A percentile compares a stretch with the other conserved stretches of the same genome.
Conservation (phyloP, 1,139 yeast genomes). For the Suhomyces coccinellae region DNA sequence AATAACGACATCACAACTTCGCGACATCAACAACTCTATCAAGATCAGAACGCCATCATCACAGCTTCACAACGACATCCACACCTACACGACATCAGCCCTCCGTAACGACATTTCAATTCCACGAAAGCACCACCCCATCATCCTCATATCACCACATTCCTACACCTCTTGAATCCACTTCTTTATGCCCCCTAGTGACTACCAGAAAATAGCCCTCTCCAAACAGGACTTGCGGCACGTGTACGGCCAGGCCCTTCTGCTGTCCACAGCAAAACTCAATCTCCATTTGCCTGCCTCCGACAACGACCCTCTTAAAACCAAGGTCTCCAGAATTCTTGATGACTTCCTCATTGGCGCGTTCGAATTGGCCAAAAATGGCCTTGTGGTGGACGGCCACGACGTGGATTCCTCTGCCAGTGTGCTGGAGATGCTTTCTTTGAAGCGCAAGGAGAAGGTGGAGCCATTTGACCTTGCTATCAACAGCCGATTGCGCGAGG, state of each 20-base stretch:
- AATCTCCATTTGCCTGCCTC: constrained; percentile 50
- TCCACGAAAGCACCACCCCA: no score
- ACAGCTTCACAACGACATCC: no score
- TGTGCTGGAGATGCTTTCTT: constrained; percentile 28
- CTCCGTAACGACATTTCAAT: no score
- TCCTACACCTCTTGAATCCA: not conserved
- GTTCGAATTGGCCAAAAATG: constrained; percentile 53
- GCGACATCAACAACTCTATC: not conserved
- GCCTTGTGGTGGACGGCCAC: constrained; percentile 52
- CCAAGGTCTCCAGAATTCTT: constrained; percentile 44
- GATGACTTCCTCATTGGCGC: constrained; percentile 47
- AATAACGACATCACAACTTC: constrained; percentile 1
- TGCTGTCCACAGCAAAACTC: constrained; percentile 42
- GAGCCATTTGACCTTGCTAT: constrained; percentile 66
- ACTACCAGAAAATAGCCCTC: constrained; percentile 42
- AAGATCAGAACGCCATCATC: no score
- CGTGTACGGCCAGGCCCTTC: constrained; percentile 45
- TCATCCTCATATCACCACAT: no score
- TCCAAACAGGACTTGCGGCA: constrained; percentile 51
- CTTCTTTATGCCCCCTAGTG: constrained; percentile 5
- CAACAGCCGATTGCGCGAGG: constrained; percentile 52
- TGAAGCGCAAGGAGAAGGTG: constrained; percentile 37
- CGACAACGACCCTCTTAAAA: constrained; percentile 46
- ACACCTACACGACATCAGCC: no score
- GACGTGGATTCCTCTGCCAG: constrained; percentile 21